Percentiles rank a stretch among this genome's conserved stretches.
These are phyloP conservation scores for Ogataea paradorogensis DNA, from an alignment of 805 yeast genomes.

Conservation along the genomic window DNA sequence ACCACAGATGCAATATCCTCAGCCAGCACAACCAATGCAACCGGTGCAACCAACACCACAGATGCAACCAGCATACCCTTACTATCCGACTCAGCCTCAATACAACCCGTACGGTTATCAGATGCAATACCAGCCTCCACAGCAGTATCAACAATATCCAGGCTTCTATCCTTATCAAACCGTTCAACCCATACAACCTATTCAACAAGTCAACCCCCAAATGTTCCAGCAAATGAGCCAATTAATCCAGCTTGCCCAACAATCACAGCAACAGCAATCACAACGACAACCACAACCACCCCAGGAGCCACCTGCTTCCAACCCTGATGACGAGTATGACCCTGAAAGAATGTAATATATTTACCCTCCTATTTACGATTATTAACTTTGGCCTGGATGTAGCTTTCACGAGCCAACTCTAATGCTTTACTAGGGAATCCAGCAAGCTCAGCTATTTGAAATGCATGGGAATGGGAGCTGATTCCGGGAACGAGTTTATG, in stretches of 20 bases:
- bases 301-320: conserved; percentile 14
- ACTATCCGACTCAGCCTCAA: conserved; percentile 12
- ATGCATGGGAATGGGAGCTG: conserved; percentile 71
- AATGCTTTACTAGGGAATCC: conserved; percentile 70
- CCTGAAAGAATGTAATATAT: conserved; percentile 15
- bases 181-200: conserved; percentile 4
- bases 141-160: conserved; percentile 3
- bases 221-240: conserved; percentile 26
- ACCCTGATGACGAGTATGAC: conserved; percentile 24
- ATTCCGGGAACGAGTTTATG: conserved; percentile 65
- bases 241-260: conserved; percentile 21
- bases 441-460: conserved; percentile 72
- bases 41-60: conserved; percentile 1
- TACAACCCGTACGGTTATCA: conserved; percentile 1
- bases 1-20: not conserved
- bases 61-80: not conserved
- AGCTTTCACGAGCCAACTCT: conserved; percentile 44
- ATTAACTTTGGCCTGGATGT: conserved; percentile 8
- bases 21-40: not conserved
- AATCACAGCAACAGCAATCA: conserved; percentile 22
- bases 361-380: not conserved
- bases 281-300: conserved; percentile 16
- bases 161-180: not conserved
- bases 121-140: conserved; percentile 19
- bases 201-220: conserved; percentile 13